A percentile compares a stretch with the other conserved stretches of the same genome.
Conservation (phyloP, 176 grass and related monocot genomes). For the Eleusine coracana region DNA sequence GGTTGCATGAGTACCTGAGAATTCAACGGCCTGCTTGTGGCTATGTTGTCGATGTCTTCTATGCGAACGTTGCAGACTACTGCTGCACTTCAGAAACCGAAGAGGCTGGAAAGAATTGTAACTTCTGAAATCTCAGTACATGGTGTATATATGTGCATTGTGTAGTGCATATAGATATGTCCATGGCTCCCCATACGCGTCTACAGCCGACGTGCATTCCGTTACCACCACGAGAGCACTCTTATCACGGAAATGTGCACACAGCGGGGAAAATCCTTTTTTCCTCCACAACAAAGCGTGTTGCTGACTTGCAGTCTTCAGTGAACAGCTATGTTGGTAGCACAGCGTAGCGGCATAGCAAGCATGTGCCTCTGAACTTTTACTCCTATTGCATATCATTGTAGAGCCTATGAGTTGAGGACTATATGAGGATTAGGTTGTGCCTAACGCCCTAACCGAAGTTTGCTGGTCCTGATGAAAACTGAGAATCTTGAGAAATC, state of each 20-base stretch:
- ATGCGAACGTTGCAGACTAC: constrained; percentile 22
- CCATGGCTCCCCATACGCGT: constrained; percentile 12
- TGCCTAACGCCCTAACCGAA: background rate
- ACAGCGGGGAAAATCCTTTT: background rate
- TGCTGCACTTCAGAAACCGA: constrained; percentile 39
- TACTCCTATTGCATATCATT: background rate
- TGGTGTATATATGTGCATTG: background rate
- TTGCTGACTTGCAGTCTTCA: constrained; percentile 28
- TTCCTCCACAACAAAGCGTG: background rate
- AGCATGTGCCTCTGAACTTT: constrained; percentile 28
- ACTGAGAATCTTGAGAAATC: constrained; percentile 30
- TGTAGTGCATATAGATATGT: constrained; percentile 17
- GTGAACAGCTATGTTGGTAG: constrained; percentile 8
- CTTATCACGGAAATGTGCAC: constrained; percentile 14
- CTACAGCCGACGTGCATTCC: background rate
- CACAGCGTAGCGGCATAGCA: constrained; percentile 18
- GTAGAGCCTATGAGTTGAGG: too few species aligned
- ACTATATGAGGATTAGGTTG: background rate
- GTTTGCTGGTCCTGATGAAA: background rate
- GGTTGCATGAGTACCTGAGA: background rate
- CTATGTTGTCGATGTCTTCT: constrained; percentile 28
- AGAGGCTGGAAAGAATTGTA: constrained; percentile 2
- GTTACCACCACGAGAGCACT: constrained; percentile 18
- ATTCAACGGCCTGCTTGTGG: constrained; percentile 38
- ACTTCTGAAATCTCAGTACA: constrained; percentile 11